phyloP scores from a whole-genome alignment of 2,329 filamentous ascomycete species.

The Calonectria crousiana region DNA sequence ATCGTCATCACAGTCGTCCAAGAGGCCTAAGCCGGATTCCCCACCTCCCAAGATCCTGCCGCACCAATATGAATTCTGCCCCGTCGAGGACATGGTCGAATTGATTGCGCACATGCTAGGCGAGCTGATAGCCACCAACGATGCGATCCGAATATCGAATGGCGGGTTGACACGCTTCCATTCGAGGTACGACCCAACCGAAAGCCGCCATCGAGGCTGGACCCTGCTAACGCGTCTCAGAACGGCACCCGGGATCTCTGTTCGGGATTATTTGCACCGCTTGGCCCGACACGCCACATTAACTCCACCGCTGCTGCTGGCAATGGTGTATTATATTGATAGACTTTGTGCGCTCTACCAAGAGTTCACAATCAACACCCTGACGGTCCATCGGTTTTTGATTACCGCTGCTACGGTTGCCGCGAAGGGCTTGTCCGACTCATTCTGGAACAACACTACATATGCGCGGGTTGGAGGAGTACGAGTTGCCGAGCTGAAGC shows the following conservation, averaged over 20 bases:
- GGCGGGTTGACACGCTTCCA: slow-evolving; percentile 94
- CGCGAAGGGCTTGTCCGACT: slow-evolving; percentile 94
- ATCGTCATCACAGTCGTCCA: slow-evolving; percentile 54
- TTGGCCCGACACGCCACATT: slow-evolving; percentile 94
- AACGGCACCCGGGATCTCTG: slow-evolving; percentile 88
- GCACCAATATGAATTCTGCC: slow-evolving; percentile 82
- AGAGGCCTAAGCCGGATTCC: slow-evolving; percentile 65
- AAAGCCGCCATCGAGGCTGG: slow-evolving; percentile 17
- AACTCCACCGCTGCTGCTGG: slow-evolving; percentile 91
- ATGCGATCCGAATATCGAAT: slow-evolving; percentile 80
- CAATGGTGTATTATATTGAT: slow-evolving; percentile 99
- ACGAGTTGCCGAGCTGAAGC: slow-evolving; percentile 86
- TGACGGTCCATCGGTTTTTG: slow-evolving; percentile 96
- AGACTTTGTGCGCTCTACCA: slow-evolving; percentile 91
- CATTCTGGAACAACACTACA: slow-evolving; percentile 98
- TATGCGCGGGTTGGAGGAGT: slow-evolving; percentile 96
- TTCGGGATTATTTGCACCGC: slow-evolving; percentile 92
- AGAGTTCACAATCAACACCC: slow-evolving; percentile 94
- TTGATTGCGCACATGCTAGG: slow-evolving; percentile 95
- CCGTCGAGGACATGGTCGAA: slow-evolving; percentile 87
- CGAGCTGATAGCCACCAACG: slow-evolving; percentile 94
- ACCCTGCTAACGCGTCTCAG: slow-evolving; percentile 50
- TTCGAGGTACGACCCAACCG: slow-evolving; percentile 73
- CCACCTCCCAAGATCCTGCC: slow-evolving; percentile 73
- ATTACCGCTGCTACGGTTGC: slow-evolving; percentile 97